Conservation (phyloP, 352 stramenopile genomes). For the Phytophthora sansomeana region DNA sequence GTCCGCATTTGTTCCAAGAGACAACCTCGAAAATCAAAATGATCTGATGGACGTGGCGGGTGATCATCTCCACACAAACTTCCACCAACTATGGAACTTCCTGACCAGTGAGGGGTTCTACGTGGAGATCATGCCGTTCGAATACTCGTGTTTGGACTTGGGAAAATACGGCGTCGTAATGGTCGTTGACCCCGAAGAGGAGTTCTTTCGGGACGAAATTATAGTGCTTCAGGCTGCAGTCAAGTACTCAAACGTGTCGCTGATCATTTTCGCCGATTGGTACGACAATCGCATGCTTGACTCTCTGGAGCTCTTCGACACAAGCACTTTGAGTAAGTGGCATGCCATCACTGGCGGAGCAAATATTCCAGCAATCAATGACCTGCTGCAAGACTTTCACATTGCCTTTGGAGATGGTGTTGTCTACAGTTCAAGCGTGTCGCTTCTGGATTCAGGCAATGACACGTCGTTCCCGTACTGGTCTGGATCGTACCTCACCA, state of each 20-base stretch:
- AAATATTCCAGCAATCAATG: slow-evolving; percentile 82
- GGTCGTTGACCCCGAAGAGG: slow-evolving; percentile 85
- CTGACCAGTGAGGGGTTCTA: slow-evolving; percentile 72
- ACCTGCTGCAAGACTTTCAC: slow-evolving; percentile 66
- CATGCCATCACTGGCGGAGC: slow-evolving; percentile 76
- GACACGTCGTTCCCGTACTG: slow-evolving; percentile 60
- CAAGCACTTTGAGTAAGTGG: slow-evolving; percentile 86
- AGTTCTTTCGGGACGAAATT: slow-evolving; percentile 78
- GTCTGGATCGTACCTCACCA: slow-evolving; percentile 70
- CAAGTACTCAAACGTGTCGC: slow-evolving; percentile 72
- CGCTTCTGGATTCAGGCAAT: slow-evolving; percentile 44
- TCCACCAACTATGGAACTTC: slow-evolving; percentile 83
- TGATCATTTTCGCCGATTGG: slow-evolving; percentile 86
- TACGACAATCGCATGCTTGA: slow-evolving; percentile 70
- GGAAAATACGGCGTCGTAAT: slow-evolving; percentile 79
- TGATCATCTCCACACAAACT: slow-evolving; percentile 90
- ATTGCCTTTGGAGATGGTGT: slow-evolving; percentile 72
- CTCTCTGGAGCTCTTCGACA: slow-evolving; percentile 81
- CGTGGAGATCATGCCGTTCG: slow-evolving; percentile 82
- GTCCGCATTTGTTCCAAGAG: slow-evolving; percentile 78
- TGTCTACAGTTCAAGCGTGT: slow-evolving; percentile 58
- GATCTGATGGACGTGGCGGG: slow-evolving; percentile 80
- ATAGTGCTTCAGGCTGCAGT: slow-evolving; percentile 58
- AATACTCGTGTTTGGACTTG: slow-evolving; percentile 80
- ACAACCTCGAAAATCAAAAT: slow-evolving; percentile 74